Percentiles rank a stretch among this genome's conserved stretches.
Evolutionary conservation across 2,329 filamentous ascomycete genomes (phyloP).

Genomic region (Colletotrichum orchidophilum): DNA sequence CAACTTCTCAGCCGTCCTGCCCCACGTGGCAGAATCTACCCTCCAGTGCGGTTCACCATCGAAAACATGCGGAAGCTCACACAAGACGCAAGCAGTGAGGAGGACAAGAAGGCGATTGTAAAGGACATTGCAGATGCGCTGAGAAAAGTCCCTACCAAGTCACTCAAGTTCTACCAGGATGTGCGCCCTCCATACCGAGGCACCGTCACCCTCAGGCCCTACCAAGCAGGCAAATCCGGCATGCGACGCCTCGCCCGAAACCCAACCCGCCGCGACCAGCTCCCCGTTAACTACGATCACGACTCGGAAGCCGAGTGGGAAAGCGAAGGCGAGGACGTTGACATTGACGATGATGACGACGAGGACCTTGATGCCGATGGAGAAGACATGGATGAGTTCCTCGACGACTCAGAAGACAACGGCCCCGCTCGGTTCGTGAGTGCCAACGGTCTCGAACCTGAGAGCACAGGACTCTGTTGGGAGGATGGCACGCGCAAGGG

Average conservation of each 20-base stretch:
- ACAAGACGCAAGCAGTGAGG: slow-evolving; percentile 50
- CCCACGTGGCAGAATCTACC: slow-evolving; percentile 57
- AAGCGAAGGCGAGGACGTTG: slow-evolving; percentile 75
- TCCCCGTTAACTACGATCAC: slow-evolving; percentile 79
- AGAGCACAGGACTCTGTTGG: slow-evolving; percentile 86
- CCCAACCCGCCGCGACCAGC: slow-evolving; percentile 62
- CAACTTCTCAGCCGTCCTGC: slow-evolving; percentile 50
- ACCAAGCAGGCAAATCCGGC: slow-evolving; percentile 53
- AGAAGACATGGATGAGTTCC: slow-evolving; percentile 89
- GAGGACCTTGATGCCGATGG: slow-evolving; percentile 80
- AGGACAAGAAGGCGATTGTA: slow-evolving; percentile 45
- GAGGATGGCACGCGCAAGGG: slow-evolving; percentile 65
- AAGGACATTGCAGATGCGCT: slow-evolving; percentile 52
- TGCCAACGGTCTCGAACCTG: slow-evolving; percentile 77
- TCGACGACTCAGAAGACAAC: slow-evolving; percentile 85
- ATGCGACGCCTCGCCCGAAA: slow-evolving; percentile 62
- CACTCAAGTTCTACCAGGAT: slow-evolving; percentile 69
- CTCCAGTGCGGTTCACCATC: slow-evolving; percentile 70
- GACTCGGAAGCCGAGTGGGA: slow-evolving; percentile 91
- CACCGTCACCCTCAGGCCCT: slow-evolving; percentile 71
- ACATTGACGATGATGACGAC: slow-evolving; percentile 72
- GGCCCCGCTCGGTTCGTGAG: slow-evolving; percentile 64
- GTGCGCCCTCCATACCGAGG: slow-evolving; percentile 78
- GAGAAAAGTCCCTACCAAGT: slow-evolving; percentile 68
- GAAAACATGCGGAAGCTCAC: slow-evolving; percentile 60